Evolutionary conservation across 371 early-diverging fungal species (phyloP).

Genomic region (Homolaphlyctis polyrhiza): DNA sequence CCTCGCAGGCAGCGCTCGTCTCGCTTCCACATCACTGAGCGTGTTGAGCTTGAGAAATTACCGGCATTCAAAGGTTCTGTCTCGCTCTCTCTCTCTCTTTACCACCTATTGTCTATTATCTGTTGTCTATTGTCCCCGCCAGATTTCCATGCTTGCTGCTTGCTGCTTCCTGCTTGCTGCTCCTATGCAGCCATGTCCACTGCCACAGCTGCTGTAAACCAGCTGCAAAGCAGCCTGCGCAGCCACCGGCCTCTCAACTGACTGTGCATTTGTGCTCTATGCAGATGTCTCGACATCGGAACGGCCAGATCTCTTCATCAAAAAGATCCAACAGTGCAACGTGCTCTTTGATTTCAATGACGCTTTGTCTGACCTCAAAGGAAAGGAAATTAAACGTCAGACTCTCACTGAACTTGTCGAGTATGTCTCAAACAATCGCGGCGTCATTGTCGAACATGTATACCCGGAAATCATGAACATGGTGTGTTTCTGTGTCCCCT

Average conservation of each 20-base stretch:
- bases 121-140: too few relatives aligned
- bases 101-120: too few relatives aligned
- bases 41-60: constrained; percentile 72
- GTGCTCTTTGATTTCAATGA: constrained; percentile 92
- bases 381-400: constrained; percentile 91
- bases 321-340: constrained; percentile 84
- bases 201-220: background rate
- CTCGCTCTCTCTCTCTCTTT: background rate
- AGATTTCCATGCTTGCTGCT: too few relatives aligned
- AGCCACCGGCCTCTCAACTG: background rate
- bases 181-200: background rate
- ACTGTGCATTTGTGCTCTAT: background rate
- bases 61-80: constrained; percentile 65
- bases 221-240: too few relatives aligned
- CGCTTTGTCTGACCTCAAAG: constrained; percentile 73
- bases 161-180: background rate
- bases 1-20: constrained; percentile 84
- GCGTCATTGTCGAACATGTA: constrained; percentile 76
- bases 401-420: constrained; percentile 87
- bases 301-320: constrained; percentile 73
- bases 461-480: constrained; percentile 88
- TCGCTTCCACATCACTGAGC: constrained; percentile 71
- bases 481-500: constrained; percentile 50
- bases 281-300: constrained; percentile 67
- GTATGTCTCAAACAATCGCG: constrained; percentile 78